Conservation (phyloP, 345 rosid genomes). For the Acer yangbiense region DNA sequence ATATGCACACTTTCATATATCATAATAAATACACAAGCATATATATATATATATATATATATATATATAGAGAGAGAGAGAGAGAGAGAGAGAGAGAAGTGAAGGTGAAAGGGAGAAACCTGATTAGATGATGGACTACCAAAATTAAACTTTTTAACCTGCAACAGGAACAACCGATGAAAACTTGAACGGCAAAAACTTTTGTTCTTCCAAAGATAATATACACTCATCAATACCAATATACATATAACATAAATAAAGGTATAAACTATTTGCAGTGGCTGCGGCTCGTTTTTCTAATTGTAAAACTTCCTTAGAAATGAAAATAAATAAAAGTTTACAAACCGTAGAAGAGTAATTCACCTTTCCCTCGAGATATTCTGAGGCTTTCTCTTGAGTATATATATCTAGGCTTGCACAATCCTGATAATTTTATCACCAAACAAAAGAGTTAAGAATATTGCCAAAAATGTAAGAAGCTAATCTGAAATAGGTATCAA, state of each 20-base stretch:
- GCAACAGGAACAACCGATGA: slow-evolving; percentile 25
- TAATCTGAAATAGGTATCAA: background rate
- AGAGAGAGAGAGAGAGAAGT: background rate
- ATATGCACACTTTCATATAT: too few relatives aligned
- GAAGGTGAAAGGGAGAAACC: slow-evolving; percentile 36
- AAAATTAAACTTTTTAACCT: slow-evolving; percentile 56
- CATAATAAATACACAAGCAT: background rate
- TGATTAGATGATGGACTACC: slow-evolving; percentile 38
- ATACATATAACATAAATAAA: background rate
- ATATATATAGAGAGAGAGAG: too few relatives aligned
- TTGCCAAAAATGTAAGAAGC: background rate
- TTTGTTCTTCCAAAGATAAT: background rate
- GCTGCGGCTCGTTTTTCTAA: background rate
- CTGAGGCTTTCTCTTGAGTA: slow-evolving; percentile 70
- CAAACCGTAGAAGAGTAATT: slow-evolving; percentile 9
- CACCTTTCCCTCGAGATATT: slow-evolving; percentile 78
- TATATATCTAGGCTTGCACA: slow-evolving; percentile 58
- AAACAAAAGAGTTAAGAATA: slow-evolving; percentile 16
- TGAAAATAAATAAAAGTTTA: background rate
- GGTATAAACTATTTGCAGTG: background rate
- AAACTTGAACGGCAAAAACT: background rate
- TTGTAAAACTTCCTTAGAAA: background rate
- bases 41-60: background rate
- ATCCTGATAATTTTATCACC: slow-evolving; percentile 57
- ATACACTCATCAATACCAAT: slow-evolving; percentile 5